Evolutionary conservation across 2,329 filamentous ascomycete genomes (phyloP).

Genomic region (Saccharata proteae): DNA sequence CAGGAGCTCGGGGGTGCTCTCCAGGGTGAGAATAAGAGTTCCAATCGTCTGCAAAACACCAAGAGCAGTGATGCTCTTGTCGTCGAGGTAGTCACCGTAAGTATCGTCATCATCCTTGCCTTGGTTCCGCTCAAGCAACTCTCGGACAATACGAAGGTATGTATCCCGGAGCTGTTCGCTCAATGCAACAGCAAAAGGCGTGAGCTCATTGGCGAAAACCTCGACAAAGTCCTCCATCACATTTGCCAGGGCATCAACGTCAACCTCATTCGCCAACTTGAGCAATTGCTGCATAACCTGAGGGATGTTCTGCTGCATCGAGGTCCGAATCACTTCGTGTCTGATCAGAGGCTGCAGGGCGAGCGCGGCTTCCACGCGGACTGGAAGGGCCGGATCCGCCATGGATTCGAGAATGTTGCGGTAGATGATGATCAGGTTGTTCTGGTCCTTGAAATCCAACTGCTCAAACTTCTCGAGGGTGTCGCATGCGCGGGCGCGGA

Average conservation of each 20-base stretch:
- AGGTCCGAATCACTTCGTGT: constrained; percentile 83
- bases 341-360: constrained; percentile 91
- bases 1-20: constrained; percentile 92
- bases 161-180: constrained; percentile 94
- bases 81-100: constrained; percentile 85
- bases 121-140: constrained; percentile 75
- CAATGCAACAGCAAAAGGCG: constrained; percentile 89
- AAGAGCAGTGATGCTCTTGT: constrained; percentile 95
- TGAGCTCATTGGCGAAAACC: constrained; percentile 92
- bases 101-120: constrained; percentile 64
- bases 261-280: constrained; percentile 93
- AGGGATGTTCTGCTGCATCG: constrained; percentile 96
- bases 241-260: constrained; percentile 92
- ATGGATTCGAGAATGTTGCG: constrained; percentile 94
- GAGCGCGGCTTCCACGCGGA: constrained; percentile 85
- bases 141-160: constrained; percentile 83
- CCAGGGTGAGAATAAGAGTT: constrained; percentile 87
- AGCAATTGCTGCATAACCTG: constrained; percentile 99
- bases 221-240: constrained; percentile 99
- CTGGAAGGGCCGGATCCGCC: constrained; percentile 85
- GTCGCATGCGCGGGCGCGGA: constrained; percentile 89
- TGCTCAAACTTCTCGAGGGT: constrained; percentile 97
- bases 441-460: constrained; percentile 90
- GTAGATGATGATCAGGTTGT: constrained; percentile 94
- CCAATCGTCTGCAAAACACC: constrained; percentile 96